Evolutionary conservation across 139 green algal species (phyloP), one percentile per base, ranked within the genome.

Genomic region (Zygnema circumcarinatum): DNA sequence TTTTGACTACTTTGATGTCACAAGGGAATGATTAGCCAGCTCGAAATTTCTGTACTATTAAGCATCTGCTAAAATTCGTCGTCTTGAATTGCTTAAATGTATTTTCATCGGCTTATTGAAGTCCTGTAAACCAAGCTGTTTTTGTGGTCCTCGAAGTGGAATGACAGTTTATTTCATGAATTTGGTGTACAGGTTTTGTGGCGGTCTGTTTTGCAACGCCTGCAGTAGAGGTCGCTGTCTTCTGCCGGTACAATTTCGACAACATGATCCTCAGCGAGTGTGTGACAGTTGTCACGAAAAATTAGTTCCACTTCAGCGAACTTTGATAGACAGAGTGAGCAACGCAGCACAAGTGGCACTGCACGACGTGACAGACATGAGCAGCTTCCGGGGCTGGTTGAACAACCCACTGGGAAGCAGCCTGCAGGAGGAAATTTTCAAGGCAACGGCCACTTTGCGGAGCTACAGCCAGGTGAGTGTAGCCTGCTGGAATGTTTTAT

Each of bases 401-500:
- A 90, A 90, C 1, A 90, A 87, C 85, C 85, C 85, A 22, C 42
- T 88, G 0, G 62, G 21, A 1, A 53, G 16, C 40, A 88, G 39
- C 41, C 76, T 90, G 1, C 53, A 90, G 85, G 85, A 90, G 31
- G 85, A 90, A 29, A 90, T 90, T 90, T 90, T 88, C 78, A 90
- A 90, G 39, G 85, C 85, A 47, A 90, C 85, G 1, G 78, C 53
- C 62, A 88, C 85, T 35, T 79, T 90, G 53, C 35, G 85, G 0
- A 88, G 32, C 20, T 90, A 88, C n/a, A 41, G 32, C 0, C 76
- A 87, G 78, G 85, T 90, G 56, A 32, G 74, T 82, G 16, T 35
- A 47, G 33, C 69, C 69, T 78, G 69, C n/a, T n/a, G n/a, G n/a
- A n/a, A n/a, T n/a, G n/a, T 72, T 72, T 25, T 29, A 31, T 72